phyloP scores from a whole-genome alignment of 345 rosid species.

The Eucalyptus leucophloia region DNA sequence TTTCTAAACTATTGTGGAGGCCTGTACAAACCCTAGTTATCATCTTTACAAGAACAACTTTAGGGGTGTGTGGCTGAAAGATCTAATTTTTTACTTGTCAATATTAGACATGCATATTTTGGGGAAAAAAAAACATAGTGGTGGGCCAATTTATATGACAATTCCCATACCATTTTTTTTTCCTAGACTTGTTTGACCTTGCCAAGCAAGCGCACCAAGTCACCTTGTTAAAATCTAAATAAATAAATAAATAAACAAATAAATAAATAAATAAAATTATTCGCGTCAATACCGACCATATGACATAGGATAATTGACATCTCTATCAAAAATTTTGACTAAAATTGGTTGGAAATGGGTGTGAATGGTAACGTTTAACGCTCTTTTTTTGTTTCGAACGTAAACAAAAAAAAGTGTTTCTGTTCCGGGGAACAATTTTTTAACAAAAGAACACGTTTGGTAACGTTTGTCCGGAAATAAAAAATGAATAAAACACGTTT shows the following conservation, averaged over 20 bases:
- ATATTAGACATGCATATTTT: not conserved
- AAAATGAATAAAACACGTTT: too few species aligned
- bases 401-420: too few species aligned
- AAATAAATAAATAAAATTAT: too few species aligned
- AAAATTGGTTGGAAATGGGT: not conserved
- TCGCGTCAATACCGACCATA: accelerated
- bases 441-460: too few species aligned
- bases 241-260: too few species aligned
- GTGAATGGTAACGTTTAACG: too few species aligned
- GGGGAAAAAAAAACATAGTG: not conserved
- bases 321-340: too few species aligned
- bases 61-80: not conserved
- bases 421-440: too few species aligned
- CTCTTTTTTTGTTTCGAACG: too few species aligned
- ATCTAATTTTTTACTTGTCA: not conserved
- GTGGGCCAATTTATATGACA: not conserved
- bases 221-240: not conserved
- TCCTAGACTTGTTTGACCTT: not conserved
- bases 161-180: not conserved
- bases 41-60: not conserved
- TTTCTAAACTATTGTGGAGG: not conserved
- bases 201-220: not conserved
- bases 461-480: too few species aligned
- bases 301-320: not conserved
- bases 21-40: not conserved